Percentiles rank a stretch among this genome's conserved stretches.
Conservation (phyloP, 768 basidiomycete species). For the Pisolithus orientalis region DNA sequence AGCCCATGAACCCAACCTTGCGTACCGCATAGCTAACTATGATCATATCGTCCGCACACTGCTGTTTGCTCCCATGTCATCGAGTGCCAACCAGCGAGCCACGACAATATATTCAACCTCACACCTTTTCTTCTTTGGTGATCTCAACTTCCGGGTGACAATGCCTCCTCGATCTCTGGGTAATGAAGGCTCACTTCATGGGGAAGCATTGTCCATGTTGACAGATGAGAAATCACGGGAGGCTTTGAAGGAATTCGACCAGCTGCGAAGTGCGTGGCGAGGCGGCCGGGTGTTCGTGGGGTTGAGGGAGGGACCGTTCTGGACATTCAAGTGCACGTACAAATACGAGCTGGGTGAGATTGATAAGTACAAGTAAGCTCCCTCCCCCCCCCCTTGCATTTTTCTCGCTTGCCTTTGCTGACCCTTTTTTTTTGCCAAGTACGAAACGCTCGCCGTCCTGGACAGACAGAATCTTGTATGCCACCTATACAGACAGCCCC, state of each 20-base stretch:
- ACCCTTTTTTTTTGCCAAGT: slow-evolving; percentile 29
- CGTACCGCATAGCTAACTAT: slow-evolving; percentile 69
- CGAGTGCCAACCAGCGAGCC: slow-evolving; percentile 29
- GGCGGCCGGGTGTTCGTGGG: slow-evolving; percentile 65
- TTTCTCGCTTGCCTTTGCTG: slow-evolving; percentile 1
- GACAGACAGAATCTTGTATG: slow-evolving; percentile 90
- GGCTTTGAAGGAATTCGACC: slow-evolving; percentile 64
- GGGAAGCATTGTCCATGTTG: slow-evolving; percentile 37
- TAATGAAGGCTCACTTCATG: slow-evolving; percentile 21
- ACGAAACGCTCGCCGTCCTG: slow-evolving; percentile 76
- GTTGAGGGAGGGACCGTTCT: slow-evolving; percentile 81
- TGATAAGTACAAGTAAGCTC: slow-evolving; percentile 68
- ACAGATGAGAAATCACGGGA: slow-evolving; percentile 48
- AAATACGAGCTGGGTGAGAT: slow-evolving; percentile 80
- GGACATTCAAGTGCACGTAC: slow-evolving; percentile 86
- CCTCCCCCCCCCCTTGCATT: slow-evolving; percentile 4
- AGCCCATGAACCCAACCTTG: slow-evolving; percentile 64
- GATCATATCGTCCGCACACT: slow-evolving; percentile 74
- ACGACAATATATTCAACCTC: slow-evolving; percentile 79
- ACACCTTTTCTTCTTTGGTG: slow-evolving; percentile 90
- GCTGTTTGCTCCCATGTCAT: slow-evolving; percentile 57
- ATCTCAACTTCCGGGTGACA: slow-evolving; percentile 87
- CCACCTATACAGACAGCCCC: slow-evolving; percentile 64
- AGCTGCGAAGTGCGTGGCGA: slow-evolving; percentile 56
- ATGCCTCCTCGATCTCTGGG: slow-evolving; percentile 51